Evolutionary conservation across 2,329 filamentous ascomycete species (phyloP).

Genomic region (Ilyonectria destructans): DNA sequence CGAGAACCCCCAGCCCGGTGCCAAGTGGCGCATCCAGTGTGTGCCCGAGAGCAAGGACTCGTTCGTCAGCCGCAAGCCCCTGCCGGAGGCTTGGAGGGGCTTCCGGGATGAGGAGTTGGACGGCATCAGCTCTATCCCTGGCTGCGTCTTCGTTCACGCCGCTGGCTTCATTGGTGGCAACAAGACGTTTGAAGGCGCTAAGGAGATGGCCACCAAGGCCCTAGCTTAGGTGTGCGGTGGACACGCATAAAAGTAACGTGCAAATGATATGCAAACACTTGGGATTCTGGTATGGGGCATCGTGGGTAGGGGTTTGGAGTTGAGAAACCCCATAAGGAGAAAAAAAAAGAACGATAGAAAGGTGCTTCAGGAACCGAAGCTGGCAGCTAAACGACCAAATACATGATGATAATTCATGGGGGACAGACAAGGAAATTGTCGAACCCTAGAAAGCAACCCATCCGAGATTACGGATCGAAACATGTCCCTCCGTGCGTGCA

Average conservation of each 20-base stretch:
- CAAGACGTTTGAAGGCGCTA: conserved; percentile 89
- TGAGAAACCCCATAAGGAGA: conserved; percentile 4
- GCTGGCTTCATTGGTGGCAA: conserved; percentile 97
- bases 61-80: conserved; percentile 91
- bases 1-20: conserved; percentile 80
- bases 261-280: conserved; percentile 12
- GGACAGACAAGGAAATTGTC: conserved; percentile 11
- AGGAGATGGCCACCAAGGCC: conserved; percentile 88
- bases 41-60: conserved; percentile 89
- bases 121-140: conserved; percentile 76
- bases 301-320: not conserved
- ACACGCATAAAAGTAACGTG: not conserved
- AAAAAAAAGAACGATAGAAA: conserved; percentile 12
- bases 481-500: conserved; percentile 41
- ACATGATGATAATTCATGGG: conserved; percentile 32
- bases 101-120: conserved; percentile 90
- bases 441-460: conserved; percentile 40
- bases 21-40: conserved; percentile 94
- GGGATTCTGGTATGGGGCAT: not conserved
- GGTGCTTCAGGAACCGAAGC: conserved; percentile 5
- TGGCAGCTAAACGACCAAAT: conserved; percentile 25
- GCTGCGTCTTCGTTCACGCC: conserved; percentile 94
- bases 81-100: conserved; percentile 94
- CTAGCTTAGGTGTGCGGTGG: conserved; percentile 60
- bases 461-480: conserved; percentile 45